Base-by-base conservation (phyloP, 2,329 filamentous ascomycete genomes). In the Colletotrichum endophyticum region DNA sequence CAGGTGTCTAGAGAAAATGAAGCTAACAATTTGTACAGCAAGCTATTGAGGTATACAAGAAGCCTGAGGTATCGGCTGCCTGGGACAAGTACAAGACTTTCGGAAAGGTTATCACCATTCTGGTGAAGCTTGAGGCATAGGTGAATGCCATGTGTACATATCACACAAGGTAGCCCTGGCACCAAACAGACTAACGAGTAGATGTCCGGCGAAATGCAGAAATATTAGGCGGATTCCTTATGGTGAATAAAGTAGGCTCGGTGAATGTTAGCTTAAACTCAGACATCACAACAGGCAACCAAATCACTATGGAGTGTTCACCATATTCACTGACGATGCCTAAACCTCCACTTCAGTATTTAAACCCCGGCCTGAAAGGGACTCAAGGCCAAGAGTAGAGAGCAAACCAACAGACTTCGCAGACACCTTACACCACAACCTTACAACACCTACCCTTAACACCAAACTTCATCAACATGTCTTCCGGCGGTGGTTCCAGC, bases 31-130 rank as follows among this genome's bases (percentile, higher is more conserved):
- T 13, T n/a, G 4, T 2, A 2, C 12, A 76, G 69, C 64, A 78
- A 53, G 70, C 25, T 19, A 49, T 15, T 5, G 74, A 68, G 22
- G 32, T 30, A n/a, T 78, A 59, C 34, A 22, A 57, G n/a, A 70
- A 77, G 25, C 76, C 76, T 8, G 69, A 77, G 49, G 73, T 66
- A n/a, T 66, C 68, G 13, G 62, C 70, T 6, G 66, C 67, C 2
- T 66, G 67, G 66, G 53, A 70, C 6, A 71, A 70, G 56, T 78
- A 74, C 49, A 49, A 77, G 28, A 61, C 19, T 5, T 36, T 77
- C 0, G 74, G 76, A 7, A 71, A 78, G 57, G n/a, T 15, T 8
- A 27, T 22, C 15, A 66, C 25, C 16, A 39, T 77, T 13, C 15
- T 77, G n/a, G 66, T 78, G 8, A 78, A 72, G 67, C 34, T 76